Conservation (phyloP, 805 yeast species). For the Candida multigemmis region DNA sequence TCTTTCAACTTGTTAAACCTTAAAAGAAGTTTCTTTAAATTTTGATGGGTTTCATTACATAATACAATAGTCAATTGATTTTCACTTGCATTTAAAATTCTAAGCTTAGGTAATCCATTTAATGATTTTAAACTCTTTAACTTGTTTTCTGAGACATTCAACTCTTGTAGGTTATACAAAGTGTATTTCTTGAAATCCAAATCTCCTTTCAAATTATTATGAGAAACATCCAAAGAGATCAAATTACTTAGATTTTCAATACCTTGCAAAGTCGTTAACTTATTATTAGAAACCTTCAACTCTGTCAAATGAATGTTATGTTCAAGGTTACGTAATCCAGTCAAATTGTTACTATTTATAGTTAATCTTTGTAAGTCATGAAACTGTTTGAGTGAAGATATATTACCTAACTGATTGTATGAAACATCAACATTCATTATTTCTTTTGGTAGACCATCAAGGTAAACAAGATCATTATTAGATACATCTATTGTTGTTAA, state of each 20-base stretch:
- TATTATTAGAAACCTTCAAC: slow-evolving; percentile 29
- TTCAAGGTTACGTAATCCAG: slow-evolving; percentile 24
- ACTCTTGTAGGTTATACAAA: slow-evolving; percentile 32
- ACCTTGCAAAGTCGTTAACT: slow-evolving; percentile 24
- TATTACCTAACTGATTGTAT: slow-evolving; percentile 27
- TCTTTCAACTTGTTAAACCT: slow-evolving; percentile 25
- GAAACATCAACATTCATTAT: slow-evolving; percentile 30
- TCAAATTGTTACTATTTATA: slow-evolving; percentile 27
- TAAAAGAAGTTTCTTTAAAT: slow-evolving; percentile 27
- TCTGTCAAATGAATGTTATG: slow-evolving; percentile 32
- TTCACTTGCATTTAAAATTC: slow-evolving; percentile 32
- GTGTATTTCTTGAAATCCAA: slow-evolving; percentile 25
- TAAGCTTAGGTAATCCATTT: slow-evolving; percentile 22
- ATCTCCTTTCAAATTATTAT: slow-evolving; percentile 29
- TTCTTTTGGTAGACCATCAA: slow-evolving; percentile 36
- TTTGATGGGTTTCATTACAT: slow-evolving; percentile 12
- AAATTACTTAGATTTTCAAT: slow-evolving; percentile 30
- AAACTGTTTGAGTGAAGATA: slow-evolving; percentile 32
- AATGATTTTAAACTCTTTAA: slow-evolving; percentile 23
- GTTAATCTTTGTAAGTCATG: slow-evolving; percentile 34
- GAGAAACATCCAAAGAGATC: slow-evolving; percentile 28
- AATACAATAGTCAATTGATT: slow-evolving; percentile 20
- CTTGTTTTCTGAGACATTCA: slow-evolving; percentile 35
- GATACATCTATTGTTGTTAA: slow-evolving; percentile 30
- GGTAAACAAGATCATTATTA: slow-evolving; percentile 29